Conservation (phyloP, 345 rosid species). For the Dimocarpus longan region DNA sequence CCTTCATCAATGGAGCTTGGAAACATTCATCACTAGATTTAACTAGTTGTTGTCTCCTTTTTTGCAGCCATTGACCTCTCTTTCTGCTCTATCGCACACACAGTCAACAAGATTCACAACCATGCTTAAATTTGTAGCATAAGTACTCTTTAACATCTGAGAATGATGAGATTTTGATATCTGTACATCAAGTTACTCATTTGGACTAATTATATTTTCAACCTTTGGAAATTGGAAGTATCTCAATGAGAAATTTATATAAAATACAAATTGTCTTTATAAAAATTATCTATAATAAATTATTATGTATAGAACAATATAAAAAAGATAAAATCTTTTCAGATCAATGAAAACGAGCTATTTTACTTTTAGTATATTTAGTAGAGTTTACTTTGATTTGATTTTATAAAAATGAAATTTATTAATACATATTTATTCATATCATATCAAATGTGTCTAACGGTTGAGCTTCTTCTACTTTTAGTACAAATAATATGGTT, state of each 20-base stretch:
- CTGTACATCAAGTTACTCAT: not conserved
- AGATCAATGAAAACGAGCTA: too few relatives aligned
- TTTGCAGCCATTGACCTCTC: conserved; percentile 3
- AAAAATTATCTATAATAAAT: too few relatives aligned
- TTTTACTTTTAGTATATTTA: too few relatives aligned
- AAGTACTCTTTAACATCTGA: not conserved
- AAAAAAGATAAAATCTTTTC: too few relatives aligned
- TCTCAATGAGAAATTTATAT: not conserved
- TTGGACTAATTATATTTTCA: not conserved
- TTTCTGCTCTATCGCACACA: not conserved
- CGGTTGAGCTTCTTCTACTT: too few relatives aligned
- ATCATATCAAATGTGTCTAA: too few relatives aligned
- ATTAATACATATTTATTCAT: too few relatives aligned
- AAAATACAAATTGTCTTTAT: too few relatives aligned
- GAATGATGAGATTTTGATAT: not conserved
- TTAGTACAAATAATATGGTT: too few relatives aligned
- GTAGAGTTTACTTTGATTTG: too few relatives aligned
- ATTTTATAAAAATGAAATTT: too few relatives aligned
- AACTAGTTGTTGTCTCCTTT: not conserved
- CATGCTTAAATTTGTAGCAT: not conserved
- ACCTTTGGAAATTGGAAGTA: not conserved
- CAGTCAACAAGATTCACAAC: not conserved
- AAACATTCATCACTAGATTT: conserved; percentile 8
- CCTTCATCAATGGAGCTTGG: not conserved
- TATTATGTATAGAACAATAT: too few relatives aligned